phyloP scores from a whole-genome alignment of 2,329 filamentous ascomycete species.

The Bipolaris victoriae region DNA sequence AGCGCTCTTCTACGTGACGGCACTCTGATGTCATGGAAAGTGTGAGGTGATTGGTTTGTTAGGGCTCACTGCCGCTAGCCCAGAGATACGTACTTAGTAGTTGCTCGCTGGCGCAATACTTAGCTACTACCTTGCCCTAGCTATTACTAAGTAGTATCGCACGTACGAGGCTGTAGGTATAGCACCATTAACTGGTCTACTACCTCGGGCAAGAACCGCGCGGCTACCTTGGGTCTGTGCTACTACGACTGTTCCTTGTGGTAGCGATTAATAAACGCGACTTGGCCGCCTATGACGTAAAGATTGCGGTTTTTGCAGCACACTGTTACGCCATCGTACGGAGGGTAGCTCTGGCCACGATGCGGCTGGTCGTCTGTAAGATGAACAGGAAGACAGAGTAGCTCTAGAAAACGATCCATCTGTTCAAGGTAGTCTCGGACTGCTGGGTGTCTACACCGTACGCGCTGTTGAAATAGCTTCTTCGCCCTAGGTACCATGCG shows the following conservation, averaged over 20 bases:
- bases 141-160: not conserved
- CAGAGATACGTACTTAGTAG: not conserved
- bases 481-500: not conserved
- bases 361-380: not conserved
- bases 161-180: not conserved
- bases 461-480: not conserved
- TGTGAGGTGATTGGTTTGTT: not conserved
- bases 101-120: not conserved
- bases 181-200: not conserved
- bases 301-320: not conserved
- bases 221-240: not conserved
- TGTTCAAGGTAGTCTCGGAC: not conserved
- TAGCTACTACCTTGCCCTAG: not conserved
- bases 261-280: not conserved
- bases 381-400: not conserved
- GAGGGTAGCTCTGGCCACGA: not conserved
- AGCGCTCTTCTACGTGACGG: not conserved
- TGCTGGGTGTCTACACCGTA: not conserved
- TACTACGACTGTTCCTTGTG: not conserved
- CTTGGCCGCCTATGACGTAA: not conserved
- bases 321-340: not conserved
- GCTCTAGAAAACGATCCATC: not conserved
- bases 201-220: not conserved
- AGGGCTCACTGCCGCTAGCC: not conserved
- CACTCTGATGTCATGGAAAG: not conserved